Evolutionary conservation across 2,329 filamentous ascomycete genomes (phyloP).

Genomic region (Fusarium acutatum): DNA sequence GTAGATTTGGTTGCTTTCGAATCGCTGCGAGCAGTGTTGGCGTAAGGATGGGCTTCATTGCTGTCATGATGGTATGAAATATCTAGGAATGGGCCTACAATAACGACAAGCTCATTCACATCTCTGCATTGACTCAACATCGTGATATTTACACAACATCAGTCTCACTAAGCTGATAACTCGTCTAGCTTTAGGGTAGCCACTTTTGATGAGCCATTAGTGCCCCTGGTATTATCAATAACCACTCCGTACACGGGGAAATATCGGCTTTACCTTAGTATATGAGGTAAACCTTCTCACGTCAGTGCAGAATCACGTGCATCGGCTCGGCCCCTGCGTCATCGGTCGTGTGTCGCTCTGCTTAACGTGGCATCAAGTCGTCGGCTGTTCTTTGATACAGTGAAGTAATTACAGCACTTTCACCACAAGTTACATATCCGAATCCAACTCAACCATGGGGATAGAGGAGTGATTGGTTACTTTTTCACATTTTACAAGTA

Average conservation of each 20-base stretch:
- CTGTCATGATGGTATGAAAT: slow-evolving; percentile 3
- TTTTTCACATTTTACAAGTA: slow-evolving; percentile 13
- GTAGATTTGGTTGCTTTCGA: slow-evolving; percentile 34
- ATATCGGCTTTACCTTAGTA: slow-evolving; percentile 6
- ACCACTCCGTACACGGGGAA: slow-evolving; percentile 14
- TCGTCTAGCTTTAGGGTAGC: slow-evolving; percentile 30
- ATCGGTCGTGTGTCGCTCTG: slow-evolving; percentile 37
- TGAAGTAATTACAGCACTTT: slow-evolving; percentile 10
- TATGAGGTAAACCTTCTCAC: neutral
- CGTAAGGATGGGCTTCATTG: slow-evolving; percentile 31
- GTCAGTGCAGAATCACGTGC: slow-evolving; percentile 36
- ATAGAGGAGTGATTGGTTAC: slow-evolving; percentile 32
- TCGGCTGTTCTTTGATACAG: slow-evolving; percentile 16
- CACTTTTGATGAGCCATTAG: neutral
- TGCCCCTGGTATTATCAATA: neutral
- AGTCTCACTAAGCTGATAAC: slow-evolving; percentile 12
- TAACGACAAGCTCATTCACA: neutral
- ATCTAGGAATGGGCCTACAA: neutral
- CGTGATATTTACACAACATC: neutral
- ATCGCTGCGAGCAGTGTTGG: slow-evolving; percentile 33
- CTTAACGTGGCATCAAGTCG: slow-evolving; percentile 44
- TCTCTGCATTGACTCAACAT: neutral
- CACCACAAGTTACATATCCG: slow-evolving; percentile 5
- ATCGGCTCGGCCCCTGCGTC: slow-evolving; percentile 34
- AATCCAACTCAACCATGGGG: slow-evolving; percentile 32